Conservation (phyloP, 202 grass and related monocot genomes). For the Setaria viridis region DNA sequence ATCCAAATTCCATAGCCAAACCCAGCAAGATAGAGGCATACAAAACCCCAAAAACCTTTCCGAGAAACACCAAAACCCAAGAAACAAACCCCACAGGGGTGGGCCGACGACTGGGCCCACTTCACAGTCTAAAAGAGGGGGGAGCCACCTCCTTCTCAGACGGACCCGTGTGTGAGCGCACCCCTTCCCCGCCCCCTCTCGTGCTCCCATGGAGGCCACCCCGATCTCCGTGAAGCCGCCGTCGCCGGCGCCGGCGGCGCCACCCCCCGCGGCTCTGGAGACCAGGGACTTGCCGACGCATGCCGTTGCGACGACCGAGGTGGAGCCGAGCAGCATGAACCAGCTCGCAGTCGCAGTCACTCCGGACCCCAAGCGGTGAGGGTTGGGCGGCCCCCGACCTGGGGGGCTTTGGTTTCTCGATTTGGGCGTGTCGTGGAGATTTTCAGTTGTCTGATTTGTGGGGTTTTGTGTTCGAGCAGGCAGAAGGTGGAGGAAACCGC, state of each 20-base stretch:
- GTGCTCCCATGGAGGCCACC: slow-evolving; percentile 62
- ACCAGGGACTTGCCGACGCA: neutral
- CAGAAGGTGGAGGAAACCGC: slow-evolving; percentile 68
- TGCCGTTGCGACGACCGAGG: neutral
- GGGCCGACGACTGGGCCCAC: slow-evolving; percentile 20
- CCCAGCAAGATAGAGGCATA: slow-evolving; percentile 1
- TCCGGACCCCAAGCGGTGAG: slow-evolving; percentile 56
- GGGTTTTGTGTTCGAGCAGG: slow-evolving; percentile 49
- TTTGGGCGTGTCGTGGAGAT: neutral
- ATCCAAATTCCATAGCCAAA: neutral
- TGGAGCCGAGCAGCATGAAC: slow-evolving; percentile 46
- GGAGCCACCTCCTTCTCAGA: slow-evolving; percentile 36
- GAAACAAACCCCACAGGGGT: slow-evolving; percentile 30
- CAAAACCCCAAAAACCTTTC: neutral
- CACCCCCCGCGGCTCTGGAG: neutral
- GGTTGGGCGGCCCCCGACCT: neutral
- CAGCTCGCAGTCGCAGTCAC: slow-evolving; percentile 55
- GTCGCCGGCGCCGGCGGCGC: slow-evolving; percentile 35
- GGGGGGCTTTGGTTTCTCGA: neutral
- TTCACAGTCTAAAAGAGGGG: slow-evolving; percentile 32
- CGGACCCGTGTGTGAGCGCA: slow-evolving; percentile 44
- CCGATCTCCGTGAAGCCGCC: slow-evolving; percentile 65
- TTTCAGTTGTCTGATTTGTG: slow-evolving; percentile 14
- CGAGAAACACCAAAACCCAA: neutral
- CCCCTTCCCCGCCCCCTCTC: neutral